phyloP scores from a whole-genome alignment of 2,329 filamentous ascomycete genomes.

The Madurella fahalii region DNA sequence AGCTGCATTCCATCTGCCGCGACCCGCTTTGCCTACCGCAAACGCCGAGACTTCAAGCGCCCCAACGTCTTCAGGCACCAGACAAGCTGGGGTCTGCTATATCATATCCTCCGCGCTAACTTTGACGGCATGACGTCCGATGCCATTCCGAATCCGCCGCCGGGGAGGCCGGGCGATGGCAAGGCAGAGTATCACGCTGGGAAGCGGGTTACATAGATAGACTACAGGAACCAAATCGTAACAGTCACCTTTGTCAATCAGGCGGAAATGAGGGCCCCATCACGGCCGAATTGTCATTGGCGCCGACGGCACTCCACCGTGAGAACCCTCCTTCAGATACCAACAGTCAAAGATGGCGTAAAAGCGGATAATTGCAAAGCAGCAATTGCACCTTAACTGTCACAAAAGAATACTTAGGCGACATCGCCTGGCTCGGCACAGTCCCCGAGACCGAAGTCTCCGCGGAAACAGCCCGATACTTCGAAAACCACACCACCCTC shows the following conservation, averaged over 20 bases:
- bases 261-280: constrained; percentile 27
- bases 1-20: constrained; percentile 9
- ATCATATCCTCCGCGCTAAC: constrained; percentile 37
- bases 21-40: constrained; percentile 17
- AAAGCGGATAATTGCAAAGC: too few species aligned
- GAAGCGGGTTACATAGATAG: constrained; percentile 21
- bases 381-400: too few species aligned
- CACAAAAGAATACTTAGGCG: constrained; percentile 29
- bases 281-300: constrained; percentile 33
- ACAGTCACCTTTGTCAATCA: constrained; percentile 25
- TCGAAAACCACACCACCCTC: constrained; percentile 14
- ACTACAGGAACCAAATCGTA: constrained; percentile 13
- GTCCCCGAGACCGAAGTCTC: constrained; percentile 24
- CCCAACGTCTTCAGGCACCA: constrained; percentile 30
- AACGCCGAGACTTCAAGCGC: constrained; percentile 6
- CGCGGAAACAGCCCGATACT: constrained; percentile 20
- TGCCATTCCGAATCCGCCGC: constrained; percentile 24
- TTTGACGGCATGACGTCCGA: constrained; percentile 34
- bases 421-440: constrained; percentile 29
- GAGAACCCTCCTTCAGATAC: constrained; percentile 23
- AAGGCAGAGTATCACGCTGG: constrained; percentile 23
- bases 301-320: constrained; percentile 33
- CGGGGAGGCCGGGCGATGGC: constrained; percentile 19
- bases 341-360: constrained; percentile 3
- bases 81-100: constrained; percentile 41